A percentile compares a stretch with the other conserved stretches of the same genome.
phyloP scores from a whole-genome alignment of 495 filamentous ascomycete genomes.

The Neurospora sp. region DNA sequence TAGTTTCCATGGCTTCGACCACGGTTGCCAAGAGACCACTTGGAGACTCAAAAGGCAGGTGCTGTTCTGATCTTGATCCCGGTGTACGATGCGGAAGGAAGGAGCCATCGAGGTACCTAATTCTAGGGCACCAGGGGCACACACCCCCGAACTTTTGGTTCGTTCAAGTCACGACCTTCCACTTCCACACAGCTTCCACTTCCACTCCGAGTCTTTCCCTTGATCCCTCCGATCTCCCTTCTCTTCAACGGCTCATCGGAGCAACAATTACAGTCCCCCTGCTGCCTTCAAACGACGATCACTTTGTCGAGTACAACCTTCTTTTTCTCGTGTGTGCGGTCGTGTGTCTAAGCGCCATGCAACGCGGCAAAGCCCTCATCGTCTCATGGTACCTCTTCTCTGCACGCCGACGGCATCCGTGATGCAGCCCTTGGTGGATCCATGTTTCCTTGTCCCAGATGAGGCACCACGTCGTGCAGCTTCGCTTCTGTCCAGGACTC shows the following conservation, averaged over 20 bases:
- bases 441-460: constrained; percentile 21
- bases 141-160: background rate
- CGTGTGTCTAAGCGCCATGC: background rate
- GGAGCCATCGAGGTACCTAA: background rate
- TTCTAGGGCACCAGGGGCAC: background rate
- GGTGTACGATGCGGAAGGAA: background rate
- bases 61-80: background rate
- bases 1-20: background rate
- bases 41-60: background rate
- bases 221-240: background rate
- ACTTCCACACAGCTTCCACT: background rate
- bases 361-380: background rate
- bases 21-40: background rate
- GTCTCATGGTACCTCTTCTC: background rate
- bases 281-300: background rate
- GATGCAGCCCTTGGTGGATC: constrained; percentile 1
- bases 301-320: background rate
- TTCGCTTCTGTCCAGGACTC: constrained; percentile 15
- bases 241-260: background rate
- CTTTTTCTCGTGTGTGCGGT: background rate
- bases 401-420: background rate
- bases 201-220: background rate
- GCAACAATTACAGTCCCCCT: background rate
- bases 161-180: background rate
- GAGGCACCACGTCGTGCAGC: constrained; percentile 22